Percentiles rank a stretch among this genome's conserved stretches.
Conservation (phyloP, 306 rosid species). For the Hylodesmum podocarpum region DNA sequence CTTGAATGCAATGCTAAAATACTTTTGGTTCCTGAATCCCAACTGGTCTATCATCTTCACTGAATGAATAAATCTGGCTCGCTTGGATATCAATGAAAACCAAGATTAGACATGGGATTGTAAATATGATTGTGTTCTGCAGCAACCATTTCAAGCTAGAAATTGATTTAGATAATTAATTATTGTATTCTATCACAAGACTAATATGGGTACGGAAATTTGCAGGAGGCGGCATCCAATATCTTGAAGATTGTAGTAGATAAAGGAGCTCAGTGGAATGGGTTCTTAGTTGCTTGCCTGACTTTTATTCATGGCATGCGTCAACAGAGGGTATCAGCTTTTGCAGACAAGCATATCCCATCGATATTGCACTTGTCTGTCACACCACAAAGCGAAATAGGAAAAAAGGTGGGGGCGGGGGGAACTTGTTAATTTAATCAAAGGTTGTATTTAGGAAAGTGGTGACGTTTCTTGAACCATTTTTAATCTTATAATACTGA, state of each 20-base stretch:
- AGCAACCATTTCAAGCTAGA: slow-evolving; percentile 8
- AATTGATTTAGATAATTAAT: neutral
- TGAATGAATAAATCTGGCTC: neutral
- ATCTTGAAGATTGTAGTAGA: slow-evolving; percentile 52
- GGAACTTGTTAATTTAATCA: slow-evolving; percentile 27
- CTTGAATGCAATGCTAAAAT: neutral
- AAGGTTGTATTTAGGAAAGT: slow-evolving; percentile 21
- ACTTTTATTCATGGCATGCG: slow-evolving; percentile 56
- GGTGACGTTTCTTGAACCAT: slow-evolving; percentile 25
- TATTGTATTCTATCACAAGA: slow-evolving; percentile 1
- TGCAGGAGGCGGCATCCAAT: slow-evolving; percentile 95
- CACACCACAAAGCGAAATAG: slow-evolving; percentile 28
- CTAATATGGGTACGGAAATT: slow-evolving; percentile 2
- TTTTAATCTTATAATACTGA: slow-evolving; percentile 30
- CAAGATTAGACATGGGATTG: neutral
- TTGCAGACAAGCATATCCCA: slow-evolving; percentile 32
- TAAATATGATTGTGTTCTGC: neutral
- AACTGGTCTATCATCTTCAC: neutral
- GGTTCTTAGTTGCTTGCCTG: slow-evolving; percentile 54
- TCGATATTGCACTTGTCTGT: slow-evolving; percentile 34
- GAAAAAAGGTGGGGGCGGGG: neutral
- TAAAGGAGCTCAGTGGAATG: slow-evolving; percentile 38
- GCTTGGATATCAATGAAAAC: neutral
- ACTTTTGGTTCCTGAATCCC: neutral
- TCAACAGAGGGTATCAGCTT: slow-evolving; percentile 42